A percentile compares a stretch with the other conserved stretches of the same genome.
Evolutionary conservation across 176 grass and related monocot species (phyloP).

Genomic region (Hyparrhenia diplandra): DNA sequence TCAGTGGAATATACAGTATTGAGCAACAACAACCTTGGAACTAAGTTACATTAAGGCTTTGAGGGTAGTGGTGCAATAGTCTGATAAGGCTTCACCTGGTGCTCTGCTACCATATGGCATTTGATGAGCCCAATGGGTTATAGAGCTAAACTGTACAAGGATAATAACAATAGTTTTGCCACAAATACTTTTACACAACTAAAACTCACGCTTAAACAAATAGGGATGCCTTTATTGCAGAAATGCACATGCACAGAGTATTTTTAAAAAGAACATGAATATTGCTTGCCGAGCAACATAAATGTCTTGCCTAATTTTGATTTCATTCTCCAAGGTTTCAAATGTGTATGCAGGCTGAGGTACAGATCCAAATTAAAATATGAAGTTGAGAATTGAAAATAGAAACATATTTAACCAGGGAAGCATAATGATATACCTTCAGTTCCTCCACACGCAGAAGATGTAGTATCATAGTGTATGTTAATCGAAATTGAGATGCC

Average conservation of each 20-base stretch:
- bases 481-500: conserved; percentile 87
- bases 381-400: neutral
- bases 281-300: neutral
- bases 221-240: neutral
- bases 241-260: neutral
- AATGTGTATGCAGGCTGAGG: neutral
- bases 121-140: neutral
- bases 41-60: neutral
- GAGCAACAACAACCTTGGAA: neutral
- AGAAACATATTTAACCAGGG: neutral
- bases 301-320: neutral
- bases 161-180: neutral
- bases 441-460: conserved; percentile 97
- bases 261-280: neutral
- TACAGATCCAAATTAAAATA: conserved; percentile 17
- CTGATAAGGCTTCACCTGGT: neutral
- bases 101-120: neutral
- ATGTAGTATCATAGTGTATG: conserved; percentile 98
- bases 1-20: neutral
- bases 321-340: conserved; percentile 30
- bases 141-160: neutral
- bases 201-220: neutral
- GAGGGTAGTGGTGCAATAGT: neutral
- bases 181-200: neutral
- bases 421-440: conserved; percentile 50